Conservation (phyloP, 2,329 filamentous ascomycete genomes). For the Talaromyces sp. region DNA sequence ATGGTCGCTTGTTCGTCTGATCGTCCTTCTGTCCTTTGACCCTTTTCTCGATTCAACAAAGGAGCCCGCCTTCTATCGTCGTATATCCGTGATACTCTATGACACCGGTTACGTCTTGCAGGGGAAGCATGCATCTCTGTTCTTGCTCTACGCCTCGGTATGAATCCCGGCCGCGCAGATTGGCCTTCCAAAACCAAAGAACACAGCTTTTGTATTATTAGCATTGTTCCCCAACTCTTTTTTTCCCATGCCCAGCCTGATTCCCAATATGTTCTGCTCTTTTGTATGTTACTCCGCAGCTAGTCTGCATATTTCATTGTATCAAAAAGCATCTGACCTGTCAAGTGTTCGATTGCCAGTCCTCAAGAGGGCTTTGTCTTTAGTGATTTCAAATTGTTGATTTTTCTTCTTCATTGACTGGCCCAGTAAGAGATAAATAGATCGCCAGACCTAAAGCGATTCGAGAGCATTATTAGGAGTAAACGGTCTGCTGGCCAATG, state of each 20-base stretch:
- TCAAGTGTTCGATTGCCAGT: not conserved
- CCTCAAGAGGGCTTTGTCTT: not conserved
- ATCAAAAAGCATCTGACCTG: constrained; percentile 7
- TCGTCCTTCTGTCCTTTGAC: not conserved
- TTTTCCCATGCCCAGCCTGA: constrained; percentile 3
- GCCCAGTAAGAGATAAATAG: not conserved
- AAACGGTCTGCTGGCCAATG: too few species aligned
- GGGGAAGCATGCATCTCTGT: constrained; percentile 5
- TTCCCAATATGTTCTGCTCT: constrained; percentile 10
- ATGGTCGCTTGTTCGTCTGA: not conserved
- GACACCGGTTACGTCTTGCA: constrained; percentile 1
- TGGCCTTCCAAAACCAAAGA: not conserved
- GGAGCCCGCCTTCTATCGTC: not conserved
- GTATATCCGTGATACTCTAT: not conserved
- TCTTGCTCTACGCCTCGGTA: not conserved
- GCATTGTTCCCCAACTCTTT: not conserved
- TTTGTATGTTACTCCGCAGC: constrained; percentile 4
- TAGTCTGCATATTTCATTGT: constrained; percentile 1
- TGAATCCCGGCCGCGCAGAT: not conserved
- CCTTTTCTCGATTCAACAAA: not conserved
- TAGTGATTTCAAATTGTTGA: constrained; percentile 16
- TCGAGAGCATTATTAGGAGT: not conserved
- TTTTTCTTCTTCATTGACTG: not conserved
- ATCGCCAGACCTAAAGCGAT: not conserved
- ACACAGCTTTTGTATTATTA: constrained; percentile 9